phyloP scores from a whole-genome alignment of 495 filamentous ascomycete species.

The Letharia lupina region DNA sequence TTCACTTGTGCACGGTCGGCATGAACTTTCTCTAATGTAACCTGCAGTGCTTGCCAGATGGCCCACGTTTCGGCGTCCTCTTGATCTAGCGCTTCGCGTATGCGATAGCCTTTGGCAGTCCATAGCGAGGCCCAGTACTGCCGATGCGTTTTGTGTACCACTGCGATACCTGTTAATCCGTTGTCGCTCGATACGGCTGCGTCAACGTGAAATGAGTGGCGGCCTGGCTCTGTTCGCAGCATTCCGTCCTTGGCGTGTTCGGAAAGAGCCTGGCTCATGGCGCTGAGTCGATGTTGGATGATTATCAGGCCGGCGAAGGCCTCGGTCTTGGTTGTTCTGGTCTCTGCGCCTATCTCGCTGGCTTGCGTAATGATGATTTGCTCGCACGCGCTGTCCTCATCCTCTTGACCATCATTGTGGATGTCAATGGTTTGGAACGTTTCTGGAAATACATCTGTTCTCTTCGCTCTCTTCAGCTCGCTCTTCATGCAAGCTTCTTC shows the following conservation, averaged over 20 bases:
- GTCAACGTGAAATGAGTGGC: conserved; percentile 13
- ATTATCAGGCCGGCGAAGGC: conserved; percentile 9
- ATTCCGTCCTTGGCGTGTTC: conserved; percentile 6
- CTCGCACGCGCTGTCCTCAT: conserved; percentile 1
- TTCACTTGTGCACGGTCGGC: neutral
- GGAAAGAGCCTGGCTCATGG: conserved; percentile 18
- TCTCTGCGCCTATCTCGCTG: neutral
- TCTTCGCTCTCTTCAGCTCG: conserved; percentile 16
- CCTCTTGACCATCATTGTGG: neutral
- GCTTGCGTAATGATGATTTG: neutral
- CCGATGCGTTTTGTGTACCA: conserved; percentile 10
- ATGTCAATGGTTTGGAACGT: conserved; percentile 7
- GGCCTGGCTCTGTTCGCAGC: conserved; percentile 7
- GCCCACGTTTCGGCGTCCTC: conserved; percentile 12
- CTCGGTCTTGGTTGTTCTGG: neutral
- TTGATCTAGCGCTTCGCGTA: conserved; percentile 1
- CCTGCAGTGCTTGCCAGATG: conserved; percentile 16
- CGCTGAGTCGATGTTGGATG: conserved; percentile 13
- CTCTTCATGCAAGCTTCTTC: conserved; percentile 1
- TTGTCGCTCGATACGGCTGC: neutral
- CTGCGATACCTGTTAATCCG: conserved; percentile 4
- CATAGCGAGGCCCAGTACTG: conserved; percentile 11
- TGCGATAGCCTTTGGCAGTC: conserved; percentile 15
- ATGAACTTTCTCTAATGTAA: neutral
- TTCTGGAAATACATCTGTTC: neutral